phyloP scores from a whole-genome alignment of 2,329 filamentous ascomycete species.

The Didymella lethalis region DNA sequence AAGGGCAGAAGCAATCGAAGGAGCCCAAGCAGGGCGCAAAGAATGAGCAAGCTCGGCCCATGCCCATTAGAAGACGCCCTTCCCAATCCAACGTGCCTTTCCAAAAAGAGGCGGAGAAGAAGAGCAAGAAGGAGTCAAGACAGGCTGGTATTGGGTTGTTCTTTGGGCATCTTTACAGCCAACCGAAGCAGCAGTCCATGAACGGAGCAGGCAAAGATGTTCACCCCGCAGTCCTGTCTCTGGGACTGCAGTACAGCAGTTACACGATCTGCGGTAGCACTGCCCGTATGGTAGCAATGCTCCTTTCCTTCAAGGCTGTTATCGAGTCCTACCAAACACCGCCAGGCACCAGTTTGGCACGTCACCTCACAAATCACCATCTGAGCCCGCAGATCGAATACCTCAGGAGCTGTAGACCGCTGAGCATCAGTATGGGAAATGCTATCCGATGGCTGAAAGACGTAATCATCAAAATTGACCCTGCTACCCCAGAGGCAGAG shows the following conservation, averaged over 20 bases:
- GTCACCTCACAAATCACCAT: slow-evolving; percentile 89
- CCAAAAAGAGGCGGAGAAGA: slow-evolving; percentile 44
- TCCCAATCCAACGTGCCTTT: slow-evolving; percentile 43
- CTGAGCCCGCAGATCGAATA: slow-evolving; percentile 96
- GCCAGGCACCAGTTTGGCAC: slow-evolving; percentile 80
- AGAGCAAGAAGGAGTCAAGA: slow-evolving; percentile 57
- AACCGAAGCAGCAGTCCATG: slow-evolving; percentile 71
- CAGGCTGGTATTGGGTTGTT: slow-evolving; percentile 63
- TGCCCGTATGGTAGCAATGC: slow-evolving; percentile 83
- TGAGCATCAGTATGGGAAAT: slow-evolving; percentile 97
- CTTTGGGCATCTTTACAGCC: slow-evolving; percentile 82
- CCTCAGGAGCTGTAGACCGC: slow-evolving; percentile 89
- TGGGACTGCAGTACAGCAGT: slow-evolving; percentile 89
- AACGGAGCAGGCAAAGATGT: slow-evolving; percentile 72
- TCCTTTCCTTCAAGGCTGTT: slow-evolving; percentile 90
- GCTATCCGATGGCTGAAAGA: slow-evolving; percentile 95
- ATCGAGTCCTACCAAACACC: slow-evolving; percentile 94
- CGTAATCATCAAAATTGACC: slow-evolving; percentile 88
- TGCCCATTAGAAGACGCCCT: slow-evolving; percentile 43
- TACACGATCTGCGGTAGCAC: slow-evolving; percentile 91
- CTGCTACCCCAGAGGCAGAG: slow-evolving; percentile 79
- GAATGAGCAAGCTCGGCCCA: slow-evolving; percentile 44
- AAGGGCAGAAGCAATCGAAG: slow-evolving; percentile 48
- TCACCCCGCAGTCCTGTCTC: slow-evolving; percentile 81
- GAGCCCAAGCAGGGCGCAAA: slow-evolving; percentile 45